phyloP scores from a whole-genome alignment of 257 asterid species.

The Ophiorrhiza pumila region DNA sequence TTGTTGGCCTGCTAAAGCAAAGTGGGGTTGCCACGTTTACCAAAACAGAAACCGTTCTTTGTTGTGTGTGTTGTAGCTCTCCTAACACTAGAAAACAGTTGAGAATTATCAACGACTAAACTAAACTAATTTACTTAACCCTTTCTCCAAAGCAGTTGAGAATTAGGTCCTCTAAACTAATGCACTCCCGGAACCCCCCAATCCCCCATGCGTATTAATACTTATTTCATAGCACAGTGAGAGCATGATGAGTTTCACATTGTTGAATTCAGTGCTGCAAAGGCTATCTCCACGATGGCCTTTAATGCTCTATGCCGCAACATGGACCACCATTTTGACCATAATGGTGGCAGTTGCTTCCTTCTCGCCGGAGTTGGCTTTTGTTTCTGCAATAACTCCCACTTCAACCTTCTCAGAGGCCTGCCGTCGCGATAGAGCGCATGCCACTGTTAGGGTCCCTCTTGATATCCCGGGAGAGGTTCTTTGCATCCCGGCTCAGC shows the following conservation, averaged over 20 bases:
- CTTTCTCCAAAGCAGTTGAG: conserved; percentile 5
- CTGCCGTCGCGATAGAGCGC: conserved; percentile 32
- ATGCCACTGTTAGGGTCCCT: conserved; percentile 49
- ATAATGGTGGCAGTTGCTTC: conserved; percentile 67
- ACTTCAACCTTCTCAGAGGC: conserved; percentile 41
- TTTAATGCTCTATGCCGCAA: conserved; percentile 52
- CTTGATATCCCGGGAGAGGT: conserved; percentile 62
- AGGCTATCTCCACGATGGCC: conserved; percentile 49
- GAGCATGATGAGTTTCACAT: conserved; percentile 41
- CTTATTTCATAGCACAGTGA: too few species aligned
- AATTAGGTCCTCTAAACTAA: conserved; percentile 3
- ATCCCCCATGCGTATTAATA: background rate
- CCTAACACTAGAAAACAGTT: too few species aligned
- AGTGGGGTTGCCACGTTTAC: too few species aligned
- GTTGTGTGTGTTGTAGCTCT: too few species aligned
- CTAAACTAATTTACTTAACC: background rate
- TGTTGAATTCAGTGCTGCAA: conserved; percentile 35
- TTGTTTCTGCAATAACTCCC: conserved; percentile 60
- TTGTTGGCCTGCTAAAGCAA: too few species aligned
- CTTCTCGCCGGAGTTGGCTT: conserved; percentile 74
- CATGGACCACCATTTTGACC: conserved; percentile 74
- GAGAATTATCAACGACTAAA: background rate
- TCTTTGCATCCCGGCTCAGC: conserved; percentile 54
- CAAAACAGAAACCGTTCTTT: too few species aligned
- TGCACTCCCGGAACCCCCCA: background rate